phyloP scores from a whole-genome alignment of 441 rosid species.

The Bocquillonia castaneifolia region DNA sequence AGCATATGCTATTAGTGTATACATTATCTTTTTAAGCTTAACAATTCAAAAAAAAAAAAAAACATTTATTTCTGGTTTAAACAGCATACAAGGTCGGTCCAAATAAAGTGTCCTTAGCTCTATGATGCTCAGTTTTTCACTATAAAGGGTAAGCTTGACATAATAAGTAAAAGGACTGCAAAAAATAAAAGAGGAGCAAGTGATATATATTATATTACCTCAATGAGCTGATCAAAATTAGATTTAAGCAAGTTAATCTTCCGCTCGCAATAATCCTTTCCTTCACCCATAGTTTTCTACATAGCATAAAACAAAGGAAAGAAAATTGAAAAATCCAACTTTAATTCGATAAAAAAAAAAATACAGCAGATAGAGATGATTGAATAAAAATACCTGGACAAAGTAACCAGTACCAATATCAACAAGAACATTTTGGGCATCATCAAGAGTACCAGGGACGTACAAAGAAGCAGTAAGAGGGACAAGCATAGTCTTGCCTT shows the following conservation, averaged over 20 bases:
- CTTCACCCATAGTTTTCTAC: constrained; percentile 87
- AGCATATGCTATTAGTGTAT: too few species aligned
- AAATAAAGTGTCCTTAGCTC: too few species aligned
- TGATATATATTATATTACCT: constrained; percentile 38
- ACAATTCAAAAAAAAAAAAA: too few species aligned
- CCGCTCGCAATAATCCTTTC: constrained; percentile 85
- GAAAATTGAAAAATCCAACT: constrained; percentile 4
- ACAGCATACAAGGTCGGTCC: too few species aligned
- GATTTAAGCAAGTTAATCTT: constrained; percentile 86
- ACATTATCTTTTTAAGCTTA: too few species aligned
- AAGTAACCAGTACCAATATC: constrained; percentile 97
- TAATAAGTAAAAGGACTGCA: too few species aligned
- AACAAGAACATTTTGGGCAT: constrained; percentile 69
- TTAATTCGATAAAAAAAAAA: not conserved
- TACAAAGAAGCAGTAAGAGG: constrained; percentile 93
- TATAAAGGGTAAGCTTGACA: too few species aligned
- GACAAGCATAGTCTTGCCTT: constrained; percentile 79
- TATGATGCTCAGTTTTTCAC: too few species aligned
- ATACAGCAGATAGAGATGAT: not conserved
- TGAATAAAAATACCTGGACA: constrained; percentile 54
- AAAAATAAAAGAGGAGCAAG: too few species aligned
- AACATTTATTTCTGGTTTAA: too few species aligned
- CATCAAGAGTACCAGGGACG: constrained; percentile 81
- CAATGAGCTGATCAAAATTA: constrained; percentile 85
- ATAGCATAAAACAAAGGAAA: constrained; percentile 8